Conservation (phyloP, 2,329 filamentous ascomycete species). For the Scytalidium lignicola region DNA sequence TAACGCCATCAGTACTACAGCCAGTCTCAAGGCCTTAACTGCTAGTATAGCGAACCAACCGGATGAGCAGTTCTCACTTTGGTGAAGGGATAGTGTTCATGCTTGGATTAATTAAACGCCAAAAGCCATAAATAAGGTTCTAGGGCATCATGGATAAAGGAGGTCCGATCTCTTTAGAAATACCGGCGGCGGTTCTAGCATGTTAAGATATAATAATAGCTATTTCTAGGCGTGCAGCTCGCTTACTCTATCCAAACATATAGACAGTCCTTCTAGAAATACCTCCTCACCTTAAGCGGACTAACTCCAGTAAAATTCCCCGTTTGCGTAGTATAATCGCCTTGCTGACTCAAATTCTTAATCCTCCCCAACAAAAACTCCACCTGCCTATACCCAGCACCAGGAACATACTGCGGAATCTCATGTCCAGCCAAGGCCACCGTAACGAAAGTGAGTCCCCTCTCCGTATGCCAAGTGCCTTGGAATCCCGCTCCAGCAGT, state of each 20-base stretch:
- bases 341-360: constrained; percentile 33
- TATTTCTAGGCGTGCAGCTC: no score
- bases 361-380: constrained; percentile 59
- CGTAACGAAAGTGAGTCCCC: constrained; percentile 55
- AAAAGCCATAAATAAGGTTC: no score
- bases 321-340: constrained; percentile 22
- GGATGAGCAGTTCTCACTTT: no score
- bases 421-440: constrained; percentile 51
- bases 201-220: no score
- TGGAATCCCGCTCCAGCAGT: constrained; percentile 22
- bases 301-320: constrained; percentile 19
- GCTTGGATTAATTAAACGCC: no score
- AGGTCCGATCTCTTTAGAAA: no score
- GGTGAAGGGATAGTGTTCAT: no score
- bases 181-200: no score
- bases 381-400: constrained; percentile 52
- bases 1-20: no score
- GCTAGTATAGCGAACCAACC: no score
- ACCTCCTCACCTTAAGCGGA: constrained; percentile 8
- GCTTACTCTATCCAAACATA: not conserved
- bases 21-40: no score
- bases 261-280: not conserved
- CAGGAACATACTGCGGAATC: constrained; percentile 51
- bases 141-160: no score
- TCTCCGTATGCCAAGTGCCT: constrained; percentile 55